Base-by-base conservation (phyloP, 2,329 filamentous ascomycete species). In the Nemania diffusa region DNA sequence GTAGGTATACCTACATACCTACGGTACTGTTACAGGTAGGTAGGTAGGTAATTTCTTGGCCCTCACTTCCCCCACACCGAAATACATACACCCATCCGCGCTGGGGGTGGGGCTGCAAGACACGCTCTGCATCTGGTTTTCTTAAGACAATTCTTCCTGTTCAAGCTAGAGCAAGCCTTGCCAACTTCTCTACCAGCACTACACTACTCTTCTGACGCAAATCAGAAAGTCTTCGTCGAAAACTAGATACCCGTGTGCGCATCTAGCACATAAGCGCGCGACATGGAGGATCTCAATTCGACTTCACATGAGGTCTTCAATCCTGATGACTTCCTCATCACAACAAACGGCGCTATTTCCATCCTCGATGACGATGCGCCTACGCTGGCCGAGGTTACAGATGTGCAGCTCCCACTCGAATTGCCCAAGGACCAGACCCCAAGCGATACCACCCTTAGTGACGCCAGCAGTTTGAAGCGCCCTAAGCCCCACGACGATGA, bases 401-500 rank as follows among this genome's bases (percentile, higher is more conserved):
- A 68, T 22, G 37, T 55, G 42, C 56, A 65, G 40, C 61, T 59
- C 52, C 7, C 56, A 13, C 59, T 64, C 50, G 70, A 72, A 13
- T 62, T 73, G 32, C 62, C 69, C 22, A 55, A 65, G 29, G 73
- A 73, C n/a, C 22, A 69, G 26, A 46, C 57, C 24, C 71, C 73
- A 6, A 70, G 66, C 37, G 68, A 72, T 27, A 67, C 71, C 17
- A 56, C 56, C 26, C 22, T 57, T 32, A 74, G 69, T 55, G 70
- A 72, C 37, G 42, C 70, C 32, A 69, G 79, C 64, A 84, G 82
- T 69, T 78, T 84, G 40, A 88, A 87, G 78, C 83, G 85, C 51
- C 68, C 83, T 2, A 82, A 79, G 59, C 81, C 84, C 24, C 82
- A 86, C 72, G 84, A 85, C 20, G 77, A 79, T 7, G 73, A 76